phyloP scores from a whole-genome alignment of 1,284 basidiomycete species.

The Termitomyces sp. region DNA sequence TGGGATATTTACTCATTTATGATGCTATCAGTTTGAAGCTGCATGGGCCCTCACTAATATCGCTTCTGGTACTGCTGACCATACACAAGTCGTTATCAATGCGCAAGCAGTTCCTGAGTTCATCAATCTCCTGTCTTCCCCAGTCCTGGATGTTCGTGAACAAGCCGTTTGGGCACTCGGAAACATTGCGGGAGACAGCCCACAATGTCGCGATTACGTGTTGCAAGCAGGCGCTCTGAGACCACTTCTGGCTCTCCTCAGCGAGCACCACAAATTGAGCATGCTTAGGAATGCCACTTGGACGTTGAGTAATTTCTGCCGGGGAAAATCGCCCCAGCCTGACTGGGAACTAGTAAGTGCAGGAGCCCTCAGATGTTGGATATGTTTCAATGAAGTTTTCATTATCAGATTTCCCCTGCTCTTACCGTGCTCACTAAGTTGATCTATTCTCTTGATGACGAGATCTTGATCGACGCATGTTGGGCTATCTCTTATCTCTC shows the following conservation, averaged over 20 bases:
- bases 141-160: slow-evolving; percentile 89
- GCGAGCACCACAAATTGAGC: slow-evolving; percentile 90
- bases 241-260: slow-evolving; percentile 67
- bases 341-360: slow-evolving; percentile 84
- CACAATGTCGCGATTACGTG: slow-evolving; percentile 89
- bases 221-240: slow-evolving; percentile 73
- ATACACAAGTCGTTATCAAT: slow-evolving; percentile 96
- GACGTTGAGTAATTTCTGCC: slow-evolving; percentile 97
- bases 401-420: slow-evolving; percentile 85
- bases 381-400: slow-evolving; percentile 14
- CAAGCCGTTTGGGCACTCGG: slow-evolving; percentile 97
- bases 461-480: slow-evolving; percentile 99
- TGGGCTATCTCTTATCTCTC: slow-evolving; percentile 99
- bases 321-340: slow-evolving; percentile 94
- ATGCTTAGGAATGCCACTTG: slow-evolving; percentile 98
- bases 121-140: slow-evolving; percentile 86
- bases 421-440: slow-evolving; percentile 95
- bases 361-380: slow-evolving; percentile 13
- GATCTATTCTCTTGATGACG: slow-evolving; percentile 98
- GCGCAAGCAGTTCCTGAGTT: slow-evolving; percentile 97
- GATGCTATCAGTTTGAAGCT: slow-evolving; percentile 79
- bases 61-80: slow-evolving; percentile 96
- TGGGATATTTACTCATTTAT: slow-evolving; percentile 8
- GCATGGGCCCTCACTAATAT: slow-evolving; percentile 99
- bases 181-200: slow-evolving; percentile 95